Percentiles rank a stretch among this genome's conserved stretches.
Conservation (phyloP, 768 basidiomycete genomes). For the Exidia glandulosa region DNA sequence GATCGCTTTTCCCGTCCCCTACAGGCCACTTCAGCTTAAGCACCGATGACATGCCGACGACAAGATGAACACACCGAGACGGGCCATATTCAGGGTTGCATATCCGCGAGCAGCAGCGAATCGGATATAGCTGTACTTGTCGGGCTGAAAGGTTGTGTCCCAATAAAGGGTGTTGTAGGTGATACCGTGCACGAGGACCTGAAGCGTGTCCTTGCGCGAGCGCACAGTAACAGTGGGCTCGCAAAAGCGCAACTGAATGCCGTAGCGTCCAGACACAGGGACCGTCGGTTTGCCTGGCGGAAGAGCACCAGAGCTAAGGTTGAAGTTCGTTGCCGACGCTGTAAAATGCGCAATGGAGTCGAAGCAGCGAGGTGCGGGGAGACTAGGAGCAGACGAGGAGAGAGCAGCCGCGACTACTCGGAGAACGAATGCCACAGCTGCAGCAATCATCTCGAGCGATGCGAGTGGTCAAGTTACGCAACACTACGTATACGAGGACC, state of each 20-base stretch:
- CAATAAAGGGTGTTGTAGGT: not conserved
- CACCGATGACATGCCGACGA: not conserved
- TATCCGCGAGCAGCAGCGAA: slow-evolving; percentile 8
- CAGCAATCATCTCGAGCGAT: too few species aligned
- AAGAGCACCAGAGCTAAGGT: not conserved
- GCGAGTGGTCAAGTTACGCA: too few species aligned
- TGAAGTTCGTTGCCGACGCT: not conserved
- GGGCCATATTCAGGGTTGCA: slow-evolving; percentile 11
- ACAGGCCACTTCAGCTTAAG: not conserved
- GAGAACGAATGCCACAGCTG: too few species aligned
- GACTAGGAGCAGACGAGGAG: too few species aligned
- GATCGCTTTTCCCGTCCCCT: not conserved
- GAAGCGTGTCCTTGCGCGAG: not conserved
- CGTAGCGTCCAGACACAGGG: not conserved
- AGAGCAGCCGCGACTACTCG: too few species aligned
- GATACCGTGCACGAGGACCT: not conserved
- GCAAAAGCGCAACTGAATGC: not conserved
- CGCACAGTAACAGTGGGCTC: not conserved
- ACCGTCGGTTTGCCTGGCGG: not conserved
- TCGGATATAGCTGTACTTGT: slow-evolving; percentile 8
- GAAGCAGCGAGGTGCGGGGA: too few species aligned
- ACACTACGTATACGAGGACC: too few species aligned
- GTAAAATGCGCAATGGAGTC: not conserved
- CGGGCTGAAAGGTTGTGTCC: not conserved
- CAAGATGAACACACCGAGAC: slow-evolving; percentile 5